Conservation (phyloP, 2,329 filamentous ascomycete species). For the Fusarium praegraminearum region DNA sequence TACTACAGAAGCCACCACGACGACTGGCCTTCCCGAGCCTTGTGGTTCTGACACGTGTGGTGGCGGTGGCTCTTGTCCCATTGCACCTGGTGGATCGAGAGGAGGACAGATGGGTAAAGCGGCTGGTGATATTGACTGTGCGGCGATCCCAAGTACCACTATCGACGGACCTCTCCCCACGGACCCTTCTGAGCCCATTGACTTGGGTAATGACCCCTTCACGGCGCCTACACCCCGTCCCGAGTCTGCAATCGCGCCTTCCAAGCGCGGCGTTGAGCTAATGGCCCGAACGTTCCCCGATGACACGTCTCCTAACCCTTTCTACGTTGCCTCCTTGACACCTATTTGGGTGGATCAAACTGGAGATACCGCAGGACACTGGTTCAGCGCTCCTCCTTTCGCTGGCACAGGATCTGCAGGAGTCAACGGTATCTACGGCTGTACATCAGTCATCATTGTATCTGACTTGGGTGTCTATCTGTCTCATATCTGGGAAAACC, state of each 20-base stretch:
- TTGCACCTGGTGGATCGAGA: constrained; percentile 14
- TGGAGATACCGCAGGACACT: constrained; percentile 23
- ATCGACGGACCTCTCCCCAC: background rate
- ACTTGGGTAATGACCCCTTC: constrained; percentile 7
- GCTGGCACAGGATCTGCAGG: constrained; percentile 18
- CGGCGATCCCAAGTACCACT: constrained; percentile 21
- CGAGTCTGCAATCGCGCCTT: too few species aligned
- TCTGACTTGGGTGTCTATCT: constrained; percentile 38
- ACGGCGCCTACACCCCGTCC: constrained; percentile 11
- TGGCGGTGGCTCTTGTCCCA: constrained; percentile 19
- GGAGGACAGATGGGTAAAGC: constrained; percentile 15
- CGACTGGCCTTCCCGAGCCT: background rate
- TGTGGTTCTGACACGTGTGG: constrained; percentile 34
- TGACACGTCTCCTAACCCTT: constrained; percentile 21
- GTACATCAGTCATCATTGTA: constrained; percentile 35
- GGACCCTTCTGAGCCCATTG: background rate
- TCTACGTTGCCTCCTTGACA: constrained; percentile 13
- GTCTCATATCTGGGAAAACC: constrained; percentile 42
- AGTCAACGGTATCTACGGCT: constrained; percentile 43
- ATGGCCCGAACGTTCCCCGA: background rate
- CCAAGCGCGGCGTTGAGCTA: too few species aligned
- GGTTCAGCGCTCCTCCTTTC: constrained; percentile 6
- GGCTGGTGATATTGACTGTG: constrained; percentile 10
- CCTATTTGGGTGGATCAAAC: constrained; percentile 33
- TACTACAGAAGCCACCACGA: constrained; percentile 8